Percentiles rank a stretch among this genome's conserved stretches.
These are phyloP conservation scores for Hanseniaspora lindneri DNA, from an alignment of 805 yeast species.

Conservation along the genomic window DNA sequence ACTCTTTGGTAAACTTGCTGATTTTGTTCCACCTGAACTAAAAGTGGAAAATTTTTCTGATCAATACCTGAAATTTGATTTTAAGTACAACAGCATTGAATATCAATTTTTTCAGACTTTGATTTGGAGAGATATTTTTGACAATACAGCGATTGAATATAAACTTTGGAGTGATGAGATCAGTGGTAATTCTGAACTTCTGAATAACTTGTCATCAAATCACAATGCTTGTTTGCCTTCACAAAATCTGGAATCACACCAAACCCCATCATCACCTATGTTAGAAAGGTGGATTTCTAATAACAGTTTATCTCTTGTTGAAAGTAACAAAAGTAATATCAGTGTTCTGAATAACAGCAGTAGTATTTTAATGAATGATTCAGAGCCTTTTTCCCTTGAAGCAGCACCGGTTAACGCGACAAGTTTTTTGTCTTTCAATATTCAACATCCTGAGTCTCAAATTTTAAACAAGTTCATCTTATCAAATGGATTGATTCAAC, in stretches of 20 bases:
- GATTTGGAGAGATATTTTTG: slow-evolving; percentile 27
- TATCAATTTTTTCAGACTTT: slow-evolving; percentile 23
- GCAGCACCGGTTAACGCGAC: no score
- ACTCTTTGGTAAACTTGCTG: background rate
- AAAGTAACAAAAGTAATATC: slow-evolving; percentile 23
- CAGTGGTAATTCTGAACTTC: slow-evolving; percentile 5
- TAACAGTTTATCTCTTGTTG: slow-evolving; percentile 25
- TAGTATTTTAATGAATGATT: background rate
- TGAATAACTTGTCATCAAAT: background rate
- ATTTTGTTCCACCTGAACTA: slow-evolving; percentile 18
- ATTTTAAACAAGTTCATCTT: no score
- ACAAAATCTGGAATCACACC: background rate
- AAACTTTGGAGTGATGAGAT: slow-evolving; percentile 8
- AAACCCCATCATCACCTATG: slow-evolving; percentile 20
- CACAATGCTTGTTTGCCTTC: background rate
- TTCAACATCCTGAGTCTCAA: no score
- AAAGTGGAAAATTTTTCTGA: slow-evolving; percentile 1
- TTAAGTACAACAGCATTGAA: slow-evolving; percentile 16
- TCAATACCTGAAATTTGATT: slow-evolving; percentile 18
- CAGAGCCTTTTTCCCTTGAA: no score
- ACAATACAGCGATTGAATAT: slow-evolving; percentile 16
- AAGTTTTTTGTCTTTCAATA: no score
- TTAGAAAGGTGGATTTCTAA: slow-evolving; percentile 23
- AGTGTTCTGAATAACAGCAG: background rate
- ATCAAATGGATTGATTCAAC: slow-evolving; percentile 26